Evolutionary conservation across 2,329 filamentous ascomycete species (phyloP).

Genomic region (Calonectria pseudoturangicola): DNA sequence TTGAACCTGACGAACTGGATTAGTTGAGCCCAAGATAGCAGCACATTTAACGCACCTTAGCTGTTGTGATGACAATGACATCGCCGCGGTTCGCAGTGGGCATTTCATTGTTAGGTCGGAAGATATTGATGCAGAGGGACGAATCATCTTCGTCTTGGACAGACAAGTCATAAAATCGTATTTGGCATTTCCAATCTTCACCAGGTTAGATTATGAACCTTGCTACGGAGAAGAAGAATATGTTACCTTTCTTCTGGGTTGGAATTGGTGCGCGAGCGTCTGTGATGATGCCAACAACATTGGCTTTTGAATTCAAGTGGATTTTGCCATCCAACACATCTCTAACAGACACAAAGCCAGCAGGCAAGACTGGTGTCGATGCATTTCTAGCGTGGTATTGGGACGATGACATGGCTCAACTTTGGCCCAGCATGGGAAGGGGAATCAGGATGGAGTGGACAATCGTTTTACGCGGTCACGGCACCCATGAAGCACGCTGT

Average conservation of each 20-base stretch:
- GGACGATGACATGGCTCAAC: slow-evolving; percentile 36
- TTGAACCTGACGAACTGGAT: slow-evolving; percentile 63
- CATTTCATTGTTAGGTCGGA: slow-evolving; percentile 71
- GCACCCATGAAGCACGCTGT: slow-evolving; percentile 19
- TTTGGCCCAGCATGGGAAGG: slow-evolving; percentile 29
- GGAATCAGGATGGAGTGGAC: background rate
- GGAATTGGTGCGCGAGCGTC: slow-evolving; percentile 74
- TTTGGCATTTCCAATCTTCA: slow-evolving; percentile 75
- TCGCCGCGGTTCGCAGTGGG: slow-evolving; percentile 66
- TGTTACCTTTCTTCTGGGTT: slow-evolving; percentile 71
- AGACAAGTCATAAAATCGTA: slow-evolving; percentile 77
- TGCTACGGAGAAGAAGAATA: background rate
- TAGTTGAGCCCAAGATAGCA: slow-evolving; percentile 2
- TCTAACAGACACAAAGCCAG: slow-evolving; percentile 58
- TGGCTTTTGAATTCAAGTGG: slow-evolving; percentile 63
- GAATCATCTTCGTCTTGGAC: slow-evolving; percentile 64
- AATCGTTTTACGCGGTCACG: slow-evolving; percentile 36
- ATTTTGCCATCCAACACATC: slow-evolving; percentile 65
- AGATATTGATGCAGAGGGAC: slow-evolving; percentile 74
- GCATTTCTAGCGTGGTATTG: slow-evolving; percentile 25
- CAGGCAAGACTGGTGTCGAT: slow-evolving; percentile 43
- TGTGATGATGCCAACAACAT: slow-evolving; percentile 82
- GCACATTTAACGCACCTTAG: slow-evolving; percentile 66
- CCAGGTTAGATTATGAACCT: slow-evolving; percentile 30
- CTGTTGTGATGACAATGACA: slow-evolving; percentile 67